Conservation (phyloP, 2,329 filamentous ascomycete genomes). For the Macrophomina pseudophaseolina region DNA sequence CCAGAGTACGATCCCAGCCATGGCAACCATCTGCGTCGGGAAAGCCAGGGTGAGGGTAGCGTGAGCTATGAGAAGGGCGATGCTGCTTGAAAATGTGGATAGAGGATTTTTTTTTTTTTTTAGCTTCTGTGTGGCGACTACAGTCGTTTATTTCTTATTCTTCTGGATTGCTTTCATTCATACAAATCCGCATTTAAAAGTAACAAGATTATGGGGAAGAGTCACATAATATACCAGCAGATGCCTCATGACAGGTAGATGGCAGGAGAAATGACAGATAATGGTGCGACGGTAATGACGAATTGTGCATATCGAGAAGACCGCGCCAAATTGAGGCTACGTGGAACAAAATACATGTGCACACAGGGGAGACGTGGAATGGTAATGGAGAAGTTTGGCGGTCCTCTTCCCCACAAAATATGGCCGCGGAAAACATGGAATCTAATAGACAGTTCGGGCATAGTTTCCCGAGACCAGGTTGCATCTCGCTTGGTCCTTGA, state of each 20-base stretch:
- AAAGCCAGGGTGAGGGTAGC: not conserved
- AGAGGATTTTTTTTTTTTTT: not conserved
- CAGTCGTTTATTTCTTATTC: not conserved
- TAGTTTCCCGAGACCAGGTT: no score
- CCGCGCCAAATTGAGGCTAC: no score
- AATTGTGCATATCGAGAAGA: no score
- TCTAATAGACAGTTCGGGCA: no score
- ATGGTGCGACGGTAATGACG: no score
- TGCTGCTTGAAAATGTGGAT: not conserved
- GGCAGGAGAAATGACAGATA: not conserved
- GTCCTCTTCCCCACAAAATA: no score
- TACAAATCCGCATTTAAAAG: not conserved
- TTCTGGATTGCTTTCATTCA: not conserved
- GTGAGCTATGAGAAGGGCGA: conserved; percentile 23
- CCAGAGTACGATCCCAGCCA: conserved; percentile 48
- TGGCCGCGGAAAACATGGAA: no score
- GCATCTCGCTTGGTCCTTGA: no score
- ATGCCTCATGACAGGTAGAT: not conserved
- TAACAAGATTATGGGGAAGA: not conserved
- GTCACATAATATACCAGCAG: conserved; percentile 7
- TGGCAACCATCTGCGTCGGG: not conserved
- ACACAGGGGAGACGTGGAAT: no score
- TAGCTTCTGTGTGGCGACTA: not conserved
- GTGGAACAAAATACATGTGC: no score
- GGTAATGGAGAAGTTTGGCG: no score